phyloP scores from a whole-genome alignment of 306 rosid genomes.

The Ormosia semicastrata region DNA sequence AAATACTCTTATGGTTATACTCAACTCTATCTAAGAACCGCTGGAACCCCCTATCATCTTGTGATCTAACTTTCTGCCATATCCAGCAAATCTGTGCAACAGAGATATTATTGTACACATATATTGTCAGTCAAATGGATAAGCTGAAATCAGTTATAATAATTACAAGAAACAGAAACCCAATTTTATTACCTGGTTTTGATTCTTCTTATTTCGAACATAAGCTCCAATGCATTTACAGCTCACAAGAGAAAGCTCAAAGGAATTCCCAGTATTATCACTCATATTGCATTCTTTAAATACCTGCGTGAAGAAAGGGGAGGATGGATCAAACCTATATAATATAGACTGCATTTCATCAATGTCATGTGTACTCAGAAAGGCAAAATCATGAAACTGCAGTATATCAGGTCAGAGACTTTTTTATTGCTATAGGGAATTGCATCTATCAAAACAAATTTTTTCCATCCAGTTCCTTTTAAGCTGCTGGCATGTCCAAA shows the following conservation, averaged over 20 bases:
- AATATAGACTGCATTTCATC: not conserved
- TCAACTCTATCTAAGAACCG: conserved; percentile 58
- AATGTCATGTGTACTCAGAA: not conserved
- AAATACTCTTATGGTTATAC: conserved; percentile 50
- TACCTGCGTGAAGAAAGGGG: conserved; percentile 41
- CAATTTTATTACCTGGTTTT: conserved; percentile 70
- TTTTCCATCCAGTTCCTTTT: not conserved
- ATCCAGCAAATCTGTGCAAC: conserved; percentile 84
- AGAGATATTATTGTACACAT: conserved; percentile 17
- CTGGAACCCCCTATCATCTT: conserved; percentile 63
- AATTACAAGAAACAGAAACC: not conserved
- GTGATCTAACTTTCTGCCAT: conserved; percentile 59
- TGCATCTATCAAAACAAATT: not conserved
- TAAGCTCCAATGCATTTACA: conserved; percentile 97
- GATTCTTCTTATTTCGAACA: conserved; percentile 88
- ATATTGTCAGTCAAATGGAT: conserved; percentile 18
- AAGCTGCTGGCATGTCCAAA: not conserved
- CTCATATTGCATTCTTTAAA: conserved; percentile 61
- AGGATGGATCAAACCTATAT: not conserved
- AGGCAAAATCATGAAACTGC: not conserved
- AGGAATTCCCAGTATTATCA: conserved; percentile 68
- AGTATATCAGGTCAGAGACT: not conserved
- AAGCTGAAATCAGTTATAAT: not conserved
- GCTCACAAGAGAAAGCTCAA: conserved; percentile 85
- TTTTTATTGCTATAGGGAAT: not conserved